A percentile compares a stretch with the other conserved stretches of the same genome.
phyloP scores from a whole-genome alignment of 345 rosid genomes.

The Noccaea caerulescens region DNA sequence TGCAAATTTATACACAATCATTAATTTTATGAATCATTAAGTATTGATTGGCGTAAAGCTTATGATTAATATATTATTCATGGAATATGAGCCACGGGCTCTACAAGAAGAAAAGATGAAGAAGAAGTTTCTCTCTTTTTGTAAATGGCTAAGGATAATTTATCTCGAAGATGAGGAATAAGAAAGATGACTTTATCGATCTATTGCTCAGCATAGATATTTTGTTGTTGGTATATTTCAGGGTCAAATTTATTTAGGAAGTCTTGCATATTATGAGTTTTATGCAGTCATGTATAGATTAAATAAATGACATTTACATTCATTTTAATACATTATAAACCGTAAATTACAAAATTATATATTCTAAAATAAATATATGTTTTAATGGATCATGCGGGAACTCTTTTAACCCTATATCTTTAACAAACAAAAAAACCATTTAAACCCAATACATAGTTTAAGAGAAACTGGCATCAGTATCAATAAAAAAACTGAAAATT shows the following conservation, averaged over 20 bases:
- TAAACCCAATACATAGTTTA: neutral
- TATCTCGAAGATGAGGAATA: constrained; percentile 36
- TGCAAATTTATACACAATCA: neutral
- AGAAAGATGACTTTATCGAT: neutral
- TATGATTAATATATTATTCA: constrained; percentile 17
- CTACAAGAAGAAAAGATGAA: constrained; percentile 34
- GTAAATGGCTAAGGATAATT: constrained; percentile 40
- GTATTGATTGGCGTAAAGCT: constrained; percentile 40
- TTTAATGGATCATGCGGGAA: neutral
- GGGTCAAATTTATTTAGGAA: neutral
- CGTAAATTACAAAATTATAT: too few species aligned
- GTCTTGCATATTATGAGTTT: neutral
- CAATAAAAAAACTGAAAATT: too few species aligned
- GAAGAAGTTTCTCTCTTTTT: constrained; percentile 41
- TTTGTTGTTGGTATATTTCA: neutral
- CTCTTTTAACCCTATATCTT: neutral
- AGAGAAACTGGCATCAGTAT: too few species aligned
- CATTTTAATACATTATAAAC: too few species aligned
- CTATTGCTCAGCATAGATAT: neutral
- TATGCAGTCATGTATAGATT: neutral
- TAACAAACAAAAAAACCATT: too few species aligned
- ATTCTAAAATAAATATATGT: neutral
- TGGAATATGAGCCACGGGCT: constrained; percentile 42
- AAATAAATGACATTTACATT: too few species aligned
- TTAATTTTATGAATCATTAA: constrained; percentile 38